A percentile compares a stretch with the other conserved stretches of the same genome.
Evolutionary conservation across 306 rosid genomes (phyloP).

Genomic region (Casuarina glauca): DNA sequence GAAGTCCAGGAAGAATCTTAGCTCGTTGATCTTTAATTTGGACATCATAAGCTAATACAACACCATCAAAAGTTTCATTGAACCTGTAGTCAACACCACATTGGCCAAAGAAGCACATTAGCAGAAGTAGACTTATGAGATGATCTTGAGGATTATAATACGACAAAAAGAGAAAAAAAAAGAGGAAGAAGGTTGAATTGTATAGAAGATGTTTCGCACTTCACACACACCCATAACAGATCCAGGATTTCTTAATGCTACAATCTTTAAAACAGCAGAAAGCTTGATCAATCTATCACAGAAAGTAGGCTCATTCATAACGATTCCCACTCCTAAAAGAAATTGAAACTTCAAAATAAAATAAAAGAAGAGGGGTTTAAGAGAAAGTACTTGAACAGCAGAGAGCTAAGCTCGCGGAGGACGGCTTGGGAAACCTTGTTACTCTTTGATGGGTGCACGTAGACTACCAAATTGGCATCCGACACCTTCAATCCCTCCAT

Average conservation of each 20-base stretch:
- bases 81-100: slow-evolving; percentile 44
- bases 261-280: slow-evolving; percentile 1
- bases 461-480: slow-evolving; percentile 50
- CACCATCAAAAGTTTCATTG: slow-evolving; percentile 70
- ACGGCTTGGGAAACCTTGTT: slow-evolving; percentile 50
- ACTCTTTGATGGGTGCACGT: slow-evolving; percentile 65
- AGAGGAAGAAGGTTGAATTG: too few relatives aligned
- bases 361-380: background rate
- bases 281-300: background rate
- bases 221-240: background rate
- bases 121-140: background rate
- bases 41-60: slow-evolving; percentile 70
- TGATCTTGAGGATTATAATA: background rate
- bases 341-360: background rate
- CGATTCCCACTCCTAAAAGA: background rate
- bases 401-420: slow-evolving; percentile 65
- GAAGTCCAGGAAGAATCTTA: slow-evolving; percentile 49
- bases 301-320: background rate
- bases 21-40: slow-evolving; percentile 43
- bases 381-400: slow-evolving; percentile 61
- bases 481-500: slow-evolving; percentile 87
- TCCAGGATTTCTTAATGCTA: background rate
- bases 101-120: background rate
- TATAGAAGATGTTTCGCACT: background rate
- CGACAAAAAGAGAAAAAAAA: background rate